Conservation (phyloP, 1,284 basidiomycete genomes). For the Vanrija sp. region DNA sequence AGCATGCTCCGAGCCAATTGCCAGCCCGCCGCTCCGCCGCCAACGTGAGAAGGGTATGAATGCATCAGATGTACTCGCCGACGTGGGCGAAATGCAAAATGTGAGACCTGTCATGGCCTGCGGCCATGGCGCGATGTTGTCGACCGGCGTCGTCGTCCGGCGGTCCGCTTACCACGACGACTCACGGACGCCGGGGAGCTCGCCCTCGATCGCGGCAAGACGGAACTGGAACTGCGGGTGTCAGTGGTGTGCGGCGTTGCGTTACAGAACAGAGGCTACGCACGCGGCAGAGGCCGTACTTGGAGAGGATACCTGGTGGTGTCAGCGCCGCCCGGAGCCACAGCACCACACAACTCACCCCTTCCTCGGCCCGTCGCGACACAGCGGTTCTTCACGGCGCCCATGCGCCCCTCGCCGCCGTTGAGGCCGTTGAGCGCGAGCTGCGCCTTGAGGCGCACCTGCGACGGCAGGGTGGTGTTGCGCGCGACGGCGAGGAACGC, state of each 20-base stretch:
- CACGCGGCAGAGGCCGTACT: slow-evolving; percentile 85
- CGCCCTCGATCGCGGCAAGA: slow-evolving; percentile 68
- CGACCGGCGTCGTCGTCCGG: no score
- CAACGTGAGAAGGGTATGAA: no score
- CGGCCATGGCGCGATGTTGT: no score
- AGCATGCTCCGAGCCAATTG: no score
- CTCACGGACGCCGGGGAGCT: slow-evolving; percentile 81
- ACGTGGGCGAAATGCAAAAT: not conserved
- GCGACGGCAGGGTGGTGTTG: slow-evolving; percentile 75
- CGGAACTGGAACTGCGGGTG: slow-evolving; percentile 76
- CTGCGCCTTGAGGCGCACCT: slow-evolving; percentile 93
- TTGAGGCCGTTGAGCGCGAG: slow-evolving; percentile 85
- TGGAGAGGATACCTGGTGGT: slow-evolving; percentile 63
- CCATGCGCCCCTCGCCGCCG: slow-evolving; percentile 68
- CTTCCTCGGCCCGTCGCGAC: slow-evolving; percentile 75
- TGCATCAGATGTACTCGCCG: no score
- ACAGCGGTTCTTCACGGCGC: slow-evolving; percentile 83
- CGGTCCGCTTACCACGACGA: slow-evolving; percentile 70
- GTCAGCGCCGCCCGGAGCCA: no score
- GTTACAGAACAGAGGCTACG: slow-evolving; percentile 36
- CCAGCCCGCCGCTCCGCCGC: no score
- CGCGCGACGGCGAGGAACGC: slow-evolving; percentile 87
- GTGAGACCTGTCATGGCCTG: not conserved
- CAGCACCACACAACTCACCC: no score
- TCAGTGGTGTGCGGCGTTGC: not conserved